These are phyloP conservation scores for Talaromyces islandicus DNA, from an alignment of 2,329 filamentous ascomycete species.

Conservation along the genomic window DNA sequence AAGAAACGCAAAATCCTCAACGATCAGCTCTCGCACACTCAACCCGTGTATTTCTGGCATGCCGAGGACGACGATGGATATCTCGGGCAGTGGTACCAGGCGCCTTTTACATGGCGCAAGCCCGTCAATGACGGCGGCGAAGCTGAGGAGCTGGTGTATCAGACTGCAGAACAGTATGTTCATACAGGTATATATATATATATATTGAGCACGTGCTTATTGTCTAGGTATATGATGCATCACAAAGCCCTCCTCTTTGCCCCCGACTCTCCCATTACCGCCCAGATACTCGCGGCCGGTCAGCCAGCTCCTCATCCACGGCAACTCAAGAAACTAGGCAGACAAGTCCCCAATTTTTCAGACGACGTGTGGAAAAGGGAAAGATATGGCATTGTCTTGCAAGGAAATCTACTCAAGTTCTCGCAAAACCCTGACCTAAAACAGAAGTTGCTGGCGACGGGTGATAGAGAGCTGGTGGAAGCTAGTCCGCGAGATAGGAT, in stretches of 20 bases:
- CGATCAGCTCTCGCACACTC: background rate
- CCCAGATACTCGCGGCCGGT: constrained; percentile 18
- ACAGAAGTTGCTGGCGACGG: constrained; percentile 22
- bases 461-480: constrained; percentile 25
- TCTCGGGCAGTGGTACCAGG: constrained; percentile 18
- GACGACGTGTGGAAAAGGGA: constrained; percentile 21
- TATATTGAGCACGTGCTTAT: background rate
- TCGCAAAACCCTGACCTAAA: constrained; percentile 23
- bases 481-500: constrained; percentile 30
- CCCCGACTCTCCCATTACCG: constrained; percentile 19
- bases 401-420: constrained; percentile 28
- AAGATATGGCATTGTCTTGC: constrained; percentile 23
- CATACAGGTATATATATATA: background rate
- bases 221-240: constrained; percentile 27
- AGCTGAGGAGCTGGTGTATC: constrained; percentile 11
- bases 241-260: constrained; percentile 29
- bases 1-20: background rate
- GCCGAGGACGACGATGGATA: constrained; percentile 16
- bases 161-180: constrained; percentile 12
- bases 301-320: constrained; percentile 17
- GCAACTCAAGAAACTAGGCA: constrained; percentile 20
- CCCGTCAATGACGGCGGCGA: background rate
- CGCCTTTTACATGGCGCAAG: constrained; percentile 14
- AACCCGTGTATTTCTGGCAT: constrained; percentile 17
- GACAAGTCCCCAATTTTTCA: constrained; percentile 27